phyloP scores from a whole-genome alignment of 768 basidiomycete species.

The Tylopilus sp. region DNA sequence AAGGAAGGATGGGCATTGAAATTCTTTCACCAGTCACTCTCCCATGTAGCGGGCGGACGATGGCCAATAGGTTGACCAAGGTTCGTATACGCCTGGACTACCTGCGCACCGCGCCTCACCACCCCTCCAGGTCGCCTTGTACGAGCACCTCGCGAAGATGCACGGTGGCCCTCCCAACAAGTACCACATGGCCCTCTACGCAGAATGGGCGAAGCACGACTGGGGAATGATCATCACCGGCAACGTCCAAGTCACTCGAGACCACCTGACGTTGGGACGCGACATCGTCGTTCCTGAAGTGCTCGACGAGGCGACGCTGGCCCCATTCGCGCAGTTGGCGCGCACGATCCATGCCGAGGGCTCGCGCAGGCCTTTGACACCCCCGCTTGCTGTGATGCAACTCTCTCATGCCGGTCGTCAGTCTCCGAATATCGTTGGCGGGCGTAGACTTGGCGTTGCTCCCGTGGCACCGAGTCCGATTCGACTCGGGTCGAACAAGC shows the following conservation, averaged over 20 bases:
- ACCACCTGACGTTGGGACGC: conserved; percentile 68
- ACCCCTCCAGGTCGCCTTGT: conserved; percentile 72
- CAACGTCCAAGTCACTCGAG: conserved; percentile 64
- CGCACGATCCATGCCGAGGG: conserved; percentile 43
- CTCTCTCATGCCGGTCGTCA: conserved; percentile 83
- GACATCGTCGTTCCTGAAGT: conserved; percentile 59
- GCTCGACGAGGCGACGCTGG: conserved; percentile 41
- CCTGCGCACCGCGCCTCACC: neutral
- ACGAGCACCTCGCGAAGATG: conserved; percentile 72
- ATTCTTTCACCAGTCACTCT: conserved; percentile 28
- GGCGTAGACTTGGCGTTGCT: conserved; percentile 53
- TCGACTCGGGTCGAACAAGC: conserved; percentile 38
- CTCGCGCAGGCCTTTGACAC: conserved; percentile 6
- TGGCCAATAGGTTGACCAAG: conserved; percentile 54
- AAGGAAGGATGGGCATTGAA: conserved; percentile 11
- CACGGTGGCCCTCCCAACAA: conserved; percentile 71
- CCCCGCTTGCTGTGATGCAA: conserved; percentile 68
- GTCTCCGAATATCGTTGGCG: conserved; percentile 68
- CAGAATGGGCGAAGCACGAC: conserved; percentile 65
- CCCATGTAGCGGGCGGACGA: conserved; percentile 32
- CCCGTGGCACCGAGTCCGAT: conserved; percentile 74
- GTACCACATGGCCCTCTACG: conserved; percentile 62
- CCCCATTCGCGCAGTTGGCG: conserved; percentile 51
- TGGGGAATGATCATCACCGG: conserved; percentile 94
- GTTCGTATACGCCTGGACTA: conserved; percentile 26